A percentile compares a stretch with the other conserved stretches of the same genome.
Conservation (phyloP, 495 filamentous ascomycete species). For the Thermochaetoides thermophila region DNA sequence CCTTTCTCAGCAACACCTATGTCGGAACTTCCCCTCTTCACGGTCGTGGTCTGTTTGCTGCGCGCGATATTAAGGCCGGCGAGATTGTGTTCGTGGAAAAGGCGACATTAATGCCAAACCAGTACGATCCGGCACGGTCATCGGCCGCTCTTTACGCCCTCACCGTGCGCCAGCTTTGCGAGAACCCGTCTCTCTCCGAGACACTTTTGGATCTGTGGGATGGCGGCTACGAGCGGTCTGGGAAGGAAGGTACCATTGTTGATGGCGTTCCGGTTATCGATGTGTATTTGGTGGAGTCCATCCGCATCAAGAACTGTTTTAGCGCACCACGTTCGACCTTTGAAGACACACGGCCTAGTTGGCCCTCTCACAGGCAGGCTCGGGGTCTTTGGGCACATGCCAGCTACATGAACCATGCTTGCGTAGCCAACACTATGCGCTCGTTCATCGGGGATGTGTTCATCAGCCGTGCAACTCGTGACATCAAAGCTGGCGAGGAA, state of each 20-base stretch:
- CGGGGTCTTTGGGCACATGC: constrained; percentile 39
- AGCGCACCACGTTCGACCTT: constrained; percentile 26
- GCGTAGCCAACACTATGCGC: constrained; percentile 34
- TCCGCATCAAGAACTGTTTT: constrained; percentile 36
- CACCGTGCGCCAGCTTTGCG: constrained; percentile 31
- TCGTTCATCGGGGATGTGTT: constrained; percentile 46
- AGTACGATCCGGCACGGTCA: constrained; percentile 19
- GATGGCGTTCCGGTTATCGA: constrained; percentile 37
- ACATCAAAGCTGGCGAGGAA: constrained; percentile 37
- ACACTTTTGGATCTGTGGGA: constrained; percentile 29
- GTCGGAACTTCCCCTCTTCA: constrained; percentile 9
- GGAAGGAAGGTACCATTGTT: constrained; percentile 21
- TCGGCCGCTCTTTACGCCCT: constrained; percentile 27
- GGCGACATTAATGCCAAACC: constrained; percentile 28
- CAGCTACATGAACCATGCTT: constrained; percentile 43
- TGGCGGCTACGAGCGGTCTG: constrained; percentile 18
- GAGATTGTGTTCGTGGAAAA: constrained; percentile 41
- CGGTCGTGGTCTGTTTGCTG: constrained; percentile 37
- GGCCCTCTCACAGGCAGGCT: constrained; percentile 14
- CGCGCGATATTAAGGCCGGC: constrained; percentile 31
- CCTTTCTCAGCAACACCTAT: constrained; percentile 20
- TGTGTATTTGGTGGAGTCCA: constrained; percentile 31
- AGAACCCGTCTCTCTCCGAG: constrained; percentile 32
- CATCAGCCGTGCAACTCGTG: constrained; percentile 32
- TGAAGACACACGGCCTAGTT: constrained; percentile 17